Conservation (phyloP, 306 rosid genomes). For the Cucurbita ficifolia region DNA sequence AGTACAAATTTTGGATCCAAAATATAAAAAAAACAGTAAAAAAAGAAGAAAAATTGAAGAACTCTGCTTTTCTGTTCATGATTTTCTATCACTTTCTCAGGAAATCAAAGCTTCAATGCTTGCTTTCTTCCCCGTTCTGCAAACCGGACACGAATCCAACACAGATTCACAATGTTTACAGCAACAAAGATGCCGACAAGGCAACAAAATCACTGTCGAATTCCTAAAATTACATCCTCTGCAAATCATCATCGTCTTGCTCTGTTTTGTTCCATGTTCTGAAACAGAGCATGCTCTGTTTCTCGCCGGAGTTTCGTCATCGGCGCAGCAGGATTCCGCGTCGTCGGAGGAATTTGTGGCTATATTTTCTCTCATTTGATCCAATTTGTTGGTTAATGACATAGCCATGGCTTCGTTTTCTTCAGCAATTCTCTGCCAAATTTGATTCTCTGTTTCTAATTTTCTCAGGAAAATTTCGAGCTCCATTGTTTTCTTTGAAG, state of each 20-base stretch:
- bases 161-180: conserved; percentile 51
- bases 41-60: not conserved
- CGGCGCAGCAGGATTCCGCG: conserved; percentile 38
- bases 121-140: conserved; percentile 44
- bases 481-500: conserved; percentile 25
- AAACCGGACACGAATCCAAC: conserved; percentile 60
- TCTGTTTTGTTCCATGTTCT: not conserved
- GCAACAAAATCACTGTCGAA: conserved; percentile 46
- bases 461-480: conserved; percentile 31
- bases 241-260: conserved; percentile 18
- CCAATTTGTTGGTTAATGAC: conserved; percentile 33
- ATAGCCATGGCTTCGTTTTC: conserved; percentile 45
- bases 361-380: conserved; percentile 34
- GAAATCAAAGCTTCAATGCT: conserved; percentile 48
- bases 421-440: conserved; percentile 37
- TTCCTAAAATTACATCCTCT: conserved; percentile 30
- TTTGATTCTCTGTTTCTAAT: conserved; percentile 46
- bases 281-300: conserved; percentile 4
- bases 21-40: not conserved
- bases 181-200: conserved; percentile 74
- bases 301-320: conserved; percentile 9
- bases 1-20: conserved; percentile 19
- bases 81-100: conserved; percentile 19
- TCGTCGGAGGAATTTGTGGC: conserved; percentile 21
- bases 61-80: not conserved